A percentile compares a stretch with the other conserved stretches of the same genome.
These are phyloP conservation scores for Dactylonectria macrodidyma DNA, from an alignment of 2,329 filamentous ascomycete genomes.

Conservation along the genomic window DNA sequence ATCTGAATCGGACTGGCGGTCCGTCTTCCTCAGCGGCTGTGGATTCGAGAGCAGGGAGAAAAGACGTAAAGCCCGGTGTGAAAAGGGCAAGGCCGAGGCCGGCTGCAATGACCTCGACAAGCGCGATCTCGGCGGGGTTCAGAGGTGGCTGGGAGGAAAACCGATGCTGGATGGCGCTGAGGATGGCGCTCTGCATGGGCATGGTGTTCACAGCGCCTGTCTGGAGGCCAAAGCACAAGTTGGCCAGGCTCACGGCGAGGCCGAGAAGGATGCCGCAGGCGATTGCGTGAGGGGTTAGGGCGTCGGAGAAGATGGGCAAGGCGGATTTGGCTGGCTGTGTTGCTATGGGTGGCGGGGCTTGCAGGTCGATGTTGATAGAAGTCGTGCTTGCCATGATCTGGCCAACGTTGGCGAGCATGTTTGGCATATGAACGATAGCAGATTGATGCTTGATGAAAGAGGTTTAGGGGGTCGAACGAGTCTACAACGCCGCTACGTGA, in stretches of 20 bases:
- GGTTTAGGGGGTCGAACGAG: too few species aligned
- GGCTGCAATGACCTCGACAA: constrained; percentile 7
- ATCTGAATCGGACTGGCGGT: neutral
- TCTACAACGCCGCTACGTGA: too few species aligned
- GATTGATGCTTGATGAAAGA: too few species aligned
- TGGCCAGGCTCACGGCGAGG: constrained; percentile 58
- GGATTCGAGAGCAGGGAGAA: neutral
- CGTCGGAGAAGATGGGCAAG: neutral
- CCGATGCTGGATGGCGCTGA: constrained; percentile 55
- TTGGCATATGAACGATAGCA: too few species aligned
- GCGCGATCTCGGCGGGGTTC: constrained; percentile 1
- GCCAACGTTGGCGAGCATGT: too few species aligned
- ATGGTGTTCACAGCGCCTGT: constrained; percentile 77
- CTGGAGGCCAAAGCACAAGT: constrained; percentile 94
- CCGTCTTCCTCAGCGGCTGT: neutral
- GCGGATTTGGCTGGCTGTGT: too few species aligned
- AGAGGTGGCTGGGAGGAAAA: neutral
- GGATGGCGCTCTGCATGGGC: constrained; percentile 94
- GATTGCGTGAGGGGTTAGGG: neutral
- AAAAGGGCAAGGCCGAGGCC: constrained; percentile 2
- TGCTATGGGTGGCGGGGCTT: too few species aligned
- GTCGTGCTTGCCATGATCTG: too few species aligned
- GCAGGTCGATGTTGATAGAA: too few species aligned
- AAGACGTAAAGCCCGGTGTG: constrained; percentile 1
- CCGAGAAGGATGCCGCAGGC: constrained; percentile 15